Evolutionary conservation across 306 rosid species (phyloP).

Genomic region (Pyrus betulifolia): DNA sequence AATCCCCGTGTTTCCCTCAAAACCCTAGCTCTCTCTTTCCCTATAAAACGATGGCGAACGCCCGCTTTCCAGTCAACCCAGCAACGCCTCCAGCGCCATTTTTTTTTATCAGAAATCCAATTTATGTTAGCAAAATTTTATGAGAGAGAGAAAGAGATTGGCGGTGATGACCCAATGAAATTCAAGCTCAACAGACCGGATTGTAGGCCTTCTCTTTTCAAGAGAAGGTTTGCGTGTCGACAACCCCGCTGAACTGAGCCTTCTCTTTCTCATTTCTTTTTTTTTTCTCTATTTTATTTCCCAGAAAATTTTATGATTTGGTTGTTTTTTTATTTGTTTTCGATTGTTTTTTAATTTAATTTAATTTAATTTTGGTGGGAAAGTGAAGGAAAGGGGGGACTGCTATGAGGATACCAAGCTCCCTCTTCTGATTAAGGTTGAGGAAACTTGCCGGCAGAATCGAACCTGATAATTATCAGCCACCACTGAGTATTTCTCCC

Average conservation of each 20-base stretch:
- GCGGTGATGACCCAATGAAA: slow-evolving; percentile 43
- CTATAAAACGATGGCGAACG: neutral
- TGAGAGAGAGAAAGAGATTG: neutral
- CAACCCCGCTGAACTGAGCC: slow-evolving; percentile 85
- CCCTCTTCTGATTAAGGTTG: slow-evolving; percentile 69
- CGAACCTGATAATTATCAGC: slow-evolving; percentile 53
- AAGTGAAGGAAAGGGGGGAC: neutral
- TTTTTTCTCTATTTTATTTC: neutral
- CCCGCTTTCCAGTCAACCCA: neutral
- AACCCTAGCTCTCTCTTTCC: slow-evolving; percentile 9
- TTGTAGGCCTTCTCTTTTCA: slow-evolving; percentile 51
- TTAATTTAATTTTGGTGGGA: slow-evolving; percentile 10
- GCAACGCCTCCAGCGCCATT: neutral
- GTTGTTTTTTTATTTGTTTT: neutral
- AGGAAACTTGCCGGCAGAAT: slow-evolving; percentile 70
- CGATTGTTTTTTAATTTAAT: neutral
- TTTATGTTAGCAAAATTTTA: neutral
- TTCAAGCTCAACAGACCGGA: slow-evolving; percentile 99
- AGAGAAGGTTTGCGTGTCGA: slow-evolving; percentile 68
- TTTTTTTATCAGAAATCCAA: neutral
- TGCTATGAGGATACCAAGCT: slow-evolving; percentile 60
- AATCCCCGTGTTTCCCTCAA: neutral
- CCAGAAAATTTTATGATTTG: neutral
- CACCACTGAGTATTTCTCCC: slow-evolving; percentile 43
- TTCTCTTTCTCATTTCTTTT: slow-evolving; percentile 16